These are phyloP conservation scores for Salix exigua DNA, from an alignment of 345 rosid species.

Conservation along the genomic window DNA sequence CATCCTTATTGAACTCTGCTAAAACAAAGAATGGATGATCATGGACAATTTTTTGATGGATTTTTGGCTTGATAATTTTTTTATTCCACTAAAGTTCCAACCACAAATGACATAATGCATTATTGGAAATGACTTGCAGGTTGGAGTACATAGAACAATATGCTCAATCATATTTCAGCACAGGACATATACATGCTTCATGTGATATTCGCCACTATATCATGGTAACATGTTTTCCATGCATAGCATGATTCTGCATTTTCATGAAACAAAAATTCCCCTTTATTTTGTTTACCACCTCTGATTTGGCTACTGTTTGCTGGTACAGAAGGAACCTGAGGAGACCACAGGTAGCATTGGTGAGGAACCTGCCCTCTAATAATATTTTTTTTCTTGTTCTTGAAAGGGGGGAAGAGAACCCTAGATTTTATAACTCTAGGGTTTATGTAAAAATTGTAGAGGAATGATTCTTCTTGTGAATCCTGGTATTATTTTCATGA, in stretches of 20 bases:
- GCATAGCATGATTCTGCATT: neutral
- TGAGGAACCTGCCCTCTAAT: no score
- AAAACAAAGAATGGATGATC: neutral
- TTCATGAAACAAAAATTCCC: neutral
- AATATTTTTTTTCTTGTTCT: no score
- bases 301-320: constrained; percentile 1
- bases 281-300: neutral
- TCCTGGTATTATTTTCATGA: no score
- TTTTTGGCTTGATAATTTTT: neutral
- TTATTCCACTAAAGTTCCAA: neutral
- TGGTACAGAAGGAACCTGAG: constrained; percentile 22
- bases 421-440: no score
- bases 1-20: neutral
- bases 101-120: neutral
- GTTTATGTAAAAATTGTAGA: no score
- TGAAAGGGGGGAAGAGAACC: no score
- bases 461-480: no score
- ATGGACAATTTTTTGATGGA: neutral
- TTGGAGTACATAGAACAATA: constrained; percentile 70
- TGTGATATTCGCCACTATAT: constrained; percentile 14
- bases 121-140: constrained; percentile 38
- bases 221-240: constrained; percentile 7
- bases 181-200: constrained; percentile 66
- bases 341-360: neutral
- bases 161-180: constrained; percentile 69